phyloP scores from a whole-genome alignment of 2,329 filamentous ascomycete genomes.

The Paraconiothyrium brasiliense region DNA sequence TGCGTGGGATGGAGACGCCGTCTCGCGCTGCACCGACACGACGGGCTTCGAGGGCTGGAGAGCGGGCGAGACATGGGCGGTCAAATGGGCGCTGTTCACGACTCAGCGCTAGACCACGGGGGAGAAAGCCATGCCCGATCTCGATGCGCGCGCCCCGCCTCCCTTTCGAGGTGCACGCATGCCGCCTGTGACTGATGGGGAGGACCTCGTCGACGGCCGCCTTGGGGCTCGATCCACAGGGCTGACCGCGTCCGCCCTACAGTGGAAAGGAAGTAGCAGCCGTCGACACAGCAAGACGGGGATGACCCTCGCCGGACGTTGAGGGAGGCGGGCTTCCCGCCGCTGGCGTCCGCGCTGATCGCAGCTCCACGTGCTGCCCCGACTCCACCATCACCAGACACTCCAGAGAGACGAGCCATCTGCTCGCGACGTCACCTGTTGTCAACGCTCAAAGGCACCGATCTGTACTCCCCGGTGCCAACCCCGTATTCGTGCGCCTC shows the following conservation, averaged over 20 bases:
- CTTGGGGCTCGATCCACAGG: conserved; percentile 3
- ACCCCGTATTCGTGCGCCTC: conserved; percentile 18
- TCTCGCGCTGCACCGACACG: conserved; percentile 3
- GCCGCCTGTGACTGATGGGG: not conserved
- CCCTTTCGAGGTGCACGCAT: conserved; percentile 12
- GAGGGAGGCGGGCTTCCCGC: conserved; percentile 17
- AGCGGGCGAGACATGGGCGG: conserved; percentile 3
- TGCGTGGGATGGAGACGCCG: conserved; percentile 12
- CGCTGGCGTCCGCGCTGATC: conserved; percentile 27
- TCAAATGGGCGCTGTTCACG: conserved; percentile 17
- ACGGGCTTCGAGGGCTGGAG: conserved; percentile 5
- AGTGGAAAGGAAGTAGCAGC: not conserved
- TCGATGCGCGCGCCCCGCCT: conserved; percentile 21
- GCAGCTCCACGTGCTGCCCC: conserved; percentile 29
- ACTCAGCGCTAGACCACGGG: conserved; percentile 11
- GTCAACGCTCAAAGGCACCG: not conserved
- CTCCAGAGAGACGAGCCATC: too few species aligned
- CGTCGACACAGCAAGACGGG: not conserved
- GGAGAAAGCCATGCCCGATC: conserved; percentile 18
- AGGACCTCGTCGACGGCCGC: conserved; percentile 7
- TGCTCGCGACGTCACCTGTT: too few species aligned
- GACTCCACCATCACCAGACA: conserved; percentile 18
- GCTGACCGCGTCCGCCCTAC: conserved; percentile 10
- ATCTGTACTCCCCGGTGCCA: conserved; percentile 15
- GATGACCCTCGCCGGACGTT: conserved; percentile 10